Base-by-base conservation (phyloP, 192 early-diverging fungal genomes). In the Lunasporangiospora selenospora region DNA sequence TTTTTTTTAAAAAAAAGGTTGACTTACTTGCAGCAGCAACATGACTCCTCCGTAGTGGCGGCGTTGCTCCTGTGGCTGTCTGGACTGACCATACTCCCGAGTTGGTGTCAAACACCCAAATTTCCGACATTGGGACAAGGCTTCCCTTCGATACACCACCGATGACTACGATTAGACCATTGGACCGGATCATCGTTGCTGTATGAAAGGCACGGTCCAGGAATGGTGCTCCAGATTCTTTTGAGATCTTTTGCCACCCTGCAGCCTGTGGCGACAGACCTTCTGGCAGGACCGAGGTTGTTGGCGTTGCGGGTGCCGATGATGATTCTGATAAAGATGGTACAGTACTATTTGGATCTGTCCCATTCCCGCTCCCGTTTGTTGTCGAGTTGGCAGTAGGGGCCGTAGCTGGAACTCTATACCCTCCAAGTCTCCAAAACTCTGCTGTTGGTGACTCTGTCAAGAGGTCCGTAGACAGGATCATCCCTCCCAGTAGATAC, bases 1-100 rank as follows among this genome's bases (percentile, higher is more conserved):
- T 15, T 27, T 36, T 12, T 1, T 29, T 13, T 13, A 51, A 30
- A 42, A 31, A 23, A 57, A 19, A 49, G 26, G 44, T 10, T 2
- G 1, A 53, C 51, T 57, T 63, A 73, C 69, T 57, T 38, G 69
- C 69, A 7, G 43, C 57, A 4, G 66, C 69, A 32, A 63, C 49
- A 59, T 73, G 69, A 24, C 47, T 73, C 49, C 53, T 73, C 21
- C 69, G 24, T 10, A 43, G 37, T 15, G 60, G 54, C 9, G 69
- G 69, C 23, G 53, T 58, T 7, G 69, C 69, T 19, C 69, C 69
- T 0, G 59, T 62, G 30, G 69, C 69, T 4, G 53, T 58, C 47
- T 73, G 69, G 11, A 57, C 42, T 16, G 69, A 73, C 69, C 69
- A 73, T 21, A 41, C 53, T 0, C 54, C 61, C 6, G 55, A 46